Evolutionary conservation across 176 grass and related monocot species (phyloP).

Genomic region (Bonia amplexicaulis): DNA sequence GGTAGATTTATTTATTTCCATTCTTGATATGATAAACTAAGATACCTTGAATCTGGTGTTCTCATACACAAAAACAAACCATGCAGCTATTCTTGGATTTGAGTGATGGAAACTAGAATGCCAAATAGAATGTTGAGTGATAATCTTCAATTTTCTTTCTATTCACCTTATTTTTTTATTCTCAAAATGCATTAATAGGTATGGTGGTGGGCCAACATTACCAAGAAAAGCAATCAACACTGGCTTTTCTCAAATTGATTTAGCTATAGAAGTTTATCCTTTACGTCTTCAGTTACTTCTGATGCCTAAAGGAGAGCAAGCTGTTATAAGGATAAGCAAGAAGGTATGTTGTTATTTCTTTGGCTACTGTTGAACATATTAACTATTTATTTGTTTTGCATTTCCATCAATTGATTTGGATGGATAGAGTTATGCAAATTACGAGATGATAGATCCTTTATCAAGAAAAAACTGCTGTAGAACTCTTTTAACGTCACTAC

Average conservation of each 20-base stretch:
- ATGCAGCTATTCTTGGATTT: background rate
- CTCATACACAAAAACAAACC: background rate
- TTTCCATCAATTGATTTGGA: background rate
- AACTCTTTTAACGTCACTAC: constrained; percentile 1
- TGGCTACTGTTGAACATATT: background rate
- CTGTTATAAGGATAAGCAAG: constrained; percentile 97
- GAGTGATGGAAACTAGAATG: background rate
- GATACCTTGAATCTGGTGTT: background rate
- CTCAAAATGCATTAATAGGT: constrained; percentile 52
- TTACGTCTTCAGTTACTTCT: constrained; percentile 87
- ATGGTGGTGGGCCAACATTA: constrained; percentile 85
- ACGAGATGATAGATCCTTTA: background rate
- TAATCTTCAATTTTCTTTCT: constrained; percentile 8
- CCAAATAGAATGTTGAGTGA: background rate
- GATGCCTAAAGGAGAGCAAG: constrained; percentile 73
- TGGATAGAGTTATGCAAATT: background rate
- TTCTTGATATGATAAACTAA: background rate
- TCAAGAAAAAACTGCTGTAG: background rate
- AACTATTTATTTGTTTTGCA: constrained; percentile 12
- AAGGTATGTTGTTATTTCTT: constrained; percentile 51
- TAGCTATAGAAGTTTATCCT: constrained; percentile 99
- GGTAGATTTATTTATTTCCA: background rate
- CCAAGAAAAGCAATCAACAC: constrained; percentile 93
- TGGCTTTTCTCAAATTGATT: constrained; percentile 93
- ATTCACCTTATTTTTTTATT: constrained; percentile 23